These are phyloP conservation scores for Aspergillus sp. DNA, from an alignment of 2,329 filamentous ascomycete genomes.

Conservation along the genomic window DNA sequence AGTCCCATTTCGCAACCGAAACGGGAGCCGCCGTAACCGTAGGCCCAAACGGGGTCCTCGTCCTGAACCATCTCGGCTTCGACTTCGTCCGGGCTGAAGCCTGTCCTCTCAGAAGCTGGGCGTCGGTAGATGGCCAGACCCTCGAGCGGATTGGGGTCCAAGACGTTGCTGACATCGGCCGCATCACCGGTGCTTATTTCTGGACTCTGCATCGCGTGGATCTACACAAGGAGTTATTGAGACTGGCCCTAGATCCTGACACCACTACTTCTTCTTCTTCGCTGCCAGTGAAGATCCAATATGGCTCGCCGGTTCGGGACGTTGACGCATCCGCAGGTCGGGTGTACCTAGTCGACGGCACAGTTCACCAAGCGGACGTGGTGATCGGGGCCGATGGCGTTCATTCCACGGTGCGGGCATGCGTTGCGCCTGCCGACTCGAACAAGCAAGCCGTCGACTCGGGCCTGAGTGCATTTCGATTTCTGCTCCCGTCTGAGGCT, in stretches of 20 bases:
- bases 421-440: slow-evolving; percentile 3
- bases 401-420: slow-evolving; percentile 10
- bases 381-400: slow-evolving; percentile 27
- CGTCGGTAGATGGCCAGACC: slow-evolving; percentile 14
- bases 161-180: slow-evolving; percentile 3
- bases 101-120: slow-evolving; percentile 12
- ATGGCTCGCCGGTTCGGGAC: slow-evolving; percentile 13
- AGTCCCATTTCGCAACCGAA: slow-evolving; percentile 21
- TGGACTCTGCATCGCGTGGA: slow-evolving; percentile 12
- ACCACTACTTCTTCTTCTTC: neutral
- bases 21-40: slow-evolving; percentile 23
- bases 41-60: slow-evolving; percentile 19
- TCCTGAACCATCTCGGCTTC: slow-evolving; percentile 20
- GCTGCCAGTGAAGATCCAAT: slow-evolving; percentile 10
- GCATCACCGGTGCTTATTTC: neutral
- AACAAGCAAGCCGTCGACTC: slow-evolving; percentile 5
- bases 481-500: slow-evolving; percentile 13
- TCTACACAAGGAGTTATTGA: slow-evolving; percentile 10
- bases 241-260: slow-evolving; percentile 5
- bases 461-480: slow-evolving; percentile 19
- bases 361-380: slow-evolving; percentile 18
- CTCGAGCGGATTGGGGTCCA: slow-evolving; percentile 6
- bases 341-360: slow-evolving; percentile 14
- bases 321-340: slow-evolving; percentile 15
- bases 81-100: slow-evolving; percentile 17